Evolutionary conservation across 176 grass and related monocot species (phyloP), one percentile per base, ranked within the genome.

Genomic region (Paspalum vaginatum): DNA sequence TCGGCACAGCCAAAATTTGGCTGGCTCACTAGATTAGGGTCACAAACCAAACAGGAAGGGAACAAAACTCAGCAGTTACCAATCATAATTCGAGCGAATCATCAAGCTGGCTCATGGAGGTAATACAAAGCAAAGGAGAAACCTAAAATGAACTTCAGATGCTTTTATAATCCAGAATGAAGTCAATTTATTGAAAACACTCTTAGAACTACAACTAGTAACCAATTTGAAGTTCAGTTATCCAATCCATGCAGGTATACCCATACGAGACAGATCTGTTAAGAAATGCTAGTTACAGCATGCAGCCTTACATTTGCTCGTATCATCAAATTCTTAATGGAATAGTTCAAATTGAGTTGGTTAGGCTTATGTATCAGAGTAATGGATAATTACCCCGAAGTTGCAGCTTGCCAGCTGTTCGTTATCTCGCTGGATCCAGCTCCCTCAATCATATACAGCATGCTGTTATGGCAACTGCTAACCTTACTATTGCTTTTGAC

Each of bases 1-100:
- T 58, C n/a, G 55, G n/a, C 21, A 58, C 55, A 58, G 55, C 55
- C 55, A 58, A 58, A 58, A 58, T 58, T 11, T 58, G 55, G 55
- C 10, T 54, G 51, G 7, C 18, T 54, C 52, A 54, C 0, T 54
- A 54, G 18, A 54, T 0, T 54, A 54, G 18, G 17, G 7, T 54
- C 52, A 54, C 52, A 16, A n/a, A n/a, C 52, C 52, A 50, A 56
- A 21, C 20, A 82, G 43, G 44, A 66, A 54, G 6, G 20, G 46
- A 52, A 79, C 18, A 18, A 26, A 56, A 9, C 15, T 15, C 10
- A 42, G 39, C 37, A 66, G 50, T 16, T 60, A 60, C 22, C 22
- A 5, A 60, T 0, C 1, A 12, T 32, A 65, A 40, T 51, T 39
- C 4, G 27, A 15, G 27, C 66, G 16, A 64, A 40, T 32, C 21